These are phyloP conservation scores for Ramaria sp. DNA, from an alignment of 768 basidiomycete species.

Conservation along the genomic window DNA sequence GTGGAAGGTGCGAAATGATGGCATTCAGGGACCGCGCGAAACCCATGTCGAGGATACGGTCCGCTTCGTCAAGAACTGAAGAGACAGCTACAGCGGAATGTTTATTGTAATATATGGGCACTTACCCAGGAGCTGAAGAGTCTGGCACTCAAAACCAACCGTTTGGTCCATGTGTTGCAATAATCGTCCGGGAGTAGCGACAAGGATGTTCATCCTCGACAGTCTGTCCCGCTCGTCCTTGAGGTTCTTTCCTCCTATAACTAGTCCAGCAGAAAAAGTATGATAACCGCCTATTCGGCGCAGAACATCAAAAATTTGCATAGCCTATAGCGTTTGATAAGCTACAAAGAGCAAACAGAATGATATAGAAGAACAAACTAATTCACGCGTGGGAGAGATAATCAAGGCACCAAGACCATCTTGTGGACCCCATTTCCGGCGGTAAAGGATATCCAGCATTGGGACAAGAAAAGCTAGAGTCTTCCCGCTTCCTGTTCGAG, in stretches of 20 bases:
- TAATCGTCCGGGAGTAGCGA: slow-evolving; percentile 90
- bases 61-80: slow-evolving; percentile 91
- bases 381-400: slow-evolving; percentile 87
- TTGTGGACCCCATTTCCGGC: slow-evolving; percentile 58
- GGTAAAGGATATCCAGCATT: slow-evolving; percentile 50
- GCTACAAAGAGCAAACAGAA: background rate
- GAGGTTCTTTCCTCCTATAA: slow-evolving; percentile 93
- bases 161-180: slow-evolving; percentile 99
- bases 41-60: slow-evolving; percentile 94
- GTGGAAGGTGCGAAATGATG: slow-evolving; percentile 83
- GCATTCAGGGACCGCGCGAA: slow-evolving; percentile 84
- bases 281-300: slow-evolving; percentile 90
- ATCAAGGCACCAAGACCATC: slow-evolving; percentile 81
- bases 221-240: slow-evolving; percentile 88
- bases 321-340: slow-evolving; percentile 46
- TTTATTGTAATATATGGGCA: too few species aligned
- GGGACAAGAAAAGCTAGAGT: slow-evolving; percentile 66
- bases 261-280: slow-evolving; percentile 84
- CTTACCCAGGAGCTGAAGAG: slow-evolving; percentile 84
- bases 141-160: slow-evolving; percentile 83
- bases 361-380: slow-evolving; percentile 40
- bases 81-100: too few species aligned
- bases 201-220: slow-evolving; percentile 94
- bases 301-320: slow-evolving; percentile 95
- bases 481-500: slow-evolving; percentile 64